These are phyloP conservation scores for Verticillium isaacii DNA, from an alignment of 2,329 filamentous ascomycete species.

Conservation along the genomic window DNA sequence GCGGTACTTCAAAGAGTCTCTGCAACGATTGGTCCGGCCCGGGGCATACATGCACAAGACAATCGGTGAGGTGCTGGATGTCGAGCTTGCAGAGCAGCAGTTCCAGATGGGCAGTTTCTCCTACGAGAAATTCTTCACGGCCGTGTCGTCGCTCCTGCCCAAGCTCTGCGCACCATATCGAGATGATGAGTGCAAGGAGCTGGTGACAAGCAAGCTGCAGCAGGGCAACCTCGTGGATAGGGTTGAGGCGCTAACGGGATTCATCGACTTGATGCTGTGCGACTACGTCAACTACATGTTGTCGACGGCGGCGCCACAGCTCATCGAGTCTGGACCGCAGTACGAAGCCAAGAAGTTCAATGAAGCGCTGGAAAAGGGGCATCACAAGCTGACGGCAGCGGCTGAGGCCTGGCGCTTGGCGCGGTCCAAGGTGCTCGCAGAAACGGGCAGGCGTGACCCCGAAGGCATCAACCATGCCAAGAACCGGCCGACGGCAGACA, in stretches of 20 bases:
- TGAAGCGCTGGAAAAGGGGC: conserved; percentile 54
- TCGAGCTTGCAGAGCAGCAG: conserved; percentile 64
- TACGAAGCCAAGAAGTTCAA: conserved; percentile 73
- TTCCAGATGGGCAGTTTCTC: conserved; percentile 71
- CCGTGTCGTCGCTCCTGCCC: conserved; percentile 70
- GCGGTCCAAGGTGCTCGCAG: conserved; percentile 57
- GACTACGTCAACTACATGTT: conserved; percentile 82
- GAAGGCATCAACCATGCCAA: conserved; percentile 59
- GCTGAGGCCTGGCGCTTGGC: conserved; percentile 63
- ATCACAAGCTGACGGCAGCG: conserved; percentile 52
- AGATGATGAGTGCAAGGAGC: conserved; percentile 68
- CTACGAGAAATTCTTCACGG: conserved; percentile 73
- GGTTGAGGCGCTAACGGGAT: conserved; percentile 68
- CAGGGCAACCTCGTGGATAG: conserved; percentile 67
- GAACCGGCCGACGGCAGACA: conserved; percentile 60
- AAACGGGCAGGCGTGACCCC: conserved; percentile 64
- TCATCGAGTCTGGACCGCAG: conserved; percentile 65
- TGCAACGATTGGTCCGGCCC: conserved; percentile 65
- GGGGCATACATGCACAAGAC: conserved; percentile 70
- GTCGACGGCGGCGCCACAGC: conserved; percentile 63
- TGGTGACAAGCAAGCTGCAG: conserved; percentile 57
- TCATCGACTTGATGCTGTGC: conserved; percentile 72
- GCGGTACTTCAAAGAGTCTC: conserved; percentile 64
- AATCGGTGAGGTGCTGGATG: conserved; percentile 71
- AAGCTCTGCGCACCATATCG: conserved; percentile 77